Evolutionary conservation across 352 stramenopile species (phyloP), one percentile per base, ranked within the genome.

Genomic region (Phytophthora pluvialis): DNA sequence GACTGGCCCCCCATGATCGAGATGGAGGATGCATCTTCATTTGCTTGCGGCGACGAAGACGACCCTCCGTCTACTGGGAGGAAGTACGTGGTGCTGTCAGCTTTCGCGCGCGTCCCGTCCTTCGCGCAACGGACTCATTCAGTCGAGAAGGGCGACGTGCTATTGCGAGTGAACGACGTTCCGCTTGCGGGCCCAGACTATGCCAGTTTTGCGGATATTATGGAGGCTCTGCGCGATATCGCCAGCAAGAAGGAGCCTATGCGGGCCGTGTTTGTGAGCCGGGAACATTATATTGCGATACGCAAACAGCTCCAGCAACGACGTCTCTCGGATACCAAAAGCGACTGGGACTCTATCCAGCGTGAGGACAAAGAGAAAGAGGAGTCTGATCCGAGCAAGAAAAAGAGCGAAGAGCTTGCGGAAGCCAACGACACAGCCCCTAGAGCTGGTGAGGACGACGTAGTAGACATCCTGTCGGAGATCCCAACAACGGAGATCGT

Each of bases 1-100:
- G 74, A 90, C 16, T 95, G 87, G 87, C 87, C 87, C n/a, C 87
- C 87, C 21, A 90, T 94, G 80, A 73, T 95, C 18, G 83, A 93
- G 52, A 63, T 89, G 43, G 87, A 95, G 57, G 75, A 74, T 15
- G 80, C 64, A 7, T 72, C 64, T 10, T 73, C 71, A 1, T 73
- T 76, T 33, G 55, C 62, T 3, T 67, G 88, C 31, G 81, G 89
- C 53, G 82, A 90, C 53, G 84, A 91, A 43, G 67, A 76, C 13
- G 67, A 75, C 10, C 50, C 46, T 6, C 58, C 73, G 4, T 76
- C 73, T 1, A 81, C 86, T 44, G 77, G 63, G 5, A 78, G 77
- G 13, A 88, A 80, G 42, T 89, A 93, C 42, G 82, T 91, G 10
- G 78, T 90, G 5, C 46, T 95, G 3, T 83, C 81, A 5, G 81